These are phyloP conservation scores for Cryphonectria carpinicola DNA, from an alignment of 2,329 filamentous ascomycete species.

Conservation along the genomic window DNA sequence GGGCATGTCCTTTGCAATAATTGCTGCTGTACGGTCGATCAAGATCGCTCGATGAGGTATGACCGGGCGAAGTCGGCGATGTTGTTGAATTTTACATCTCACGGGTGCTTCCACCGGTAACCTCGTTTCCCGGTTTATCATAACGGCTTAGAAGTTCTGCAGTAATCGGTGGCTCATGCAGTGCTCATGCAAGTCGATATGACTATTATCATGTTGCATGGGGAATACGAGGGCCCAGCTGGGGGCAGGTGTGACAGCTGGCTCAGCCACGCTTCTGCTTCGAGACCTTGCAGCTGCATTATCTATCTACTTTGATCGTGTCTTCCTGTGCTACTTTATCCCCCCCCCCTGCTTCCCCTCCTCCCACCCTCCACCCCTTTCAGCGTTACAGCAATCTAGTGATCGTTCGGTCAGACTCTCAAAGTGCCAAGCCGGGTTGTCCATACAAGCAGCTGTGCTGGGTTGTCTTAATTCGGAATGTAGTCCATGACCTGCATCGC, in stretches of 20 bases:
- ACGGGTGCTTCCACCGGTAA: background rate
- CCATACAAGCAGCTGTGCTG: background rate
- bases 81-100: background rate
- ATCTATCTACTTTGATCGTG: background rate
- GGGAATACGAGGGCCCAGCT: background rate
- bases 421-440: background rate
- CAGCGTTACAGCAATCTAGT: background rate
- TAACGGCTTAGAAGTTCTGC: background rate
- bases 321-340: background rate
- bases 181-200: constrained; percentile 1
- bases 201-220: constrained; percentile 12
- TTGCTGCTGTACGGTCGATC: background rate
- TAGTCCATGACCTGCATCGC: background rate
- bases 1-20: background rate
- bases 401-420: background rate
- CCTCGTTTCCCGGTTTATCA: background rate
- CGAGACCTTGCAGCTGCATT: background rate
- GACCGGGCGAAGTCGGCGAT: background rate
- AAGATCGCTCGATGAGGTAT: background rate
- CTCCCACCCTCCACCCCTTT: too few species aligned
- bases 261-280: background rate
- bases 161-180: background rate
- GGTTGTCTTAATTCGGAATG: background rate
- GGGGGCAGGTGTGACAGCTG: background rate
- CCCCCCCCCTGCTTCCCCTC: too few species aligned